Evolutionary conservation across 2,329 filamentous ascomycete species (phyloP).

Genomic region (Cryphonectria parasitica): DNA sequence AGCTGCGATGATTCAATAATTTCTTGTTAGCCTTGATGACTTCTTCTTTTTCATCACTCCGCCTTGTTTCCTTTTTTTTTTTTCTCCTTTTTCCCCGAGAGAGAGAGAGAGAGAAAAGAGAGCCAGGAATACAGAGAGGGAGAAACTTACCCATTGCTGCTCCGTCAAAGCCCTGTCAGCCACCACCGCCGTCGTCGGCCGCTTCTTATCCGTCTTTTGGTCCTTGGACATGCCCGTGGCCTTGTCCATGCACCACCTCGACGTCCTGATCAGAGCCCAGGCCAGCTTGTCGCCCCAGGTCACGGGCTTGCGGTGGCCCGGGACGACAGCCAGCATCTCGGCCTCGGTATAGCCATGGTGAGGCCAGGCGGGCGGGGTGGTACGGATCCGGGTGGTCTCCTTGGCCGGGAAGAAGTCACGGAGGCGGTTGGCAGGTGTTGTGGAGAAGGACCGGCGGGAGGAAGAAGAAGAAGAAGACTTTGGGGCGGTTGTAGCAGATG

Average conservation of each 20-base stretch:
- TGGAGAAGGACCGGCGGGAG: conserved; percentile 50
- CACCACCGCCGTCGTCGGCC: conserved; percentile 58
- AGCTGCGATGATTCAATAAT: conserved; percentile 48
- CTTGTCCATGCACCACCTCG: conserved; percentile 80
- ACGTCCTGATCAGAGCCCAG: conserved; percentile 73
- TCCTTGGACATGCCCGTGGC: conserved; percentile 74
- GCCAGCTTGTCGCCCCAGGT: conserved; percentile 79
- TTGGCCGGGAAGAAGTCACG: conserved; percentile 66
- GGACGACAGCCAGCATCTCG: conserved; percentile 74
- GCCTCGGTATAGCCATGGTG: conserved; percentile 76
- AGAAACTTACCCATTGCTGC: conserved; percentile 70
- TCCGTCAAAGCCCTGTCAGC: conserved; percentile 72
- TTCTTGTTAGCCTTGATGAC: not conserved
- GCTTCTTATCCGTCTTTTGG: conserved; percentile 66
- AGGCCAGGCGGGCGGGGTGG: conserved; percentile 68
- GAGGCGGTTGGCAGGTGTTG: conserved; percentile 50
- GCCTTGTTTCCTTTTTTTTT: too few relatives aligned
- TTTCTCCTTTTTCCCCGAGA: not conserved
- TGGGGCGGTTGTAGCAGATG: conserved; percentile 21
- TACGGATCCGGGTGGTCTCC: conserved; percentile 64
- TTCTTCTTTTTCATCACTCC: too few relatives aligned
- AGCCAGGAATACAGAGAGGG: not conserved
- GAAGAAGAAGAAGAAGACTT: conserved; percentile 34
- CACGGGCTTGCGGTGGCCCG: conserved; percentile 76
- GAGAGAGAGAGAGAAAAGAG: not conserved